Evolutionary conservation across 2,329 filamentous ascomycete species (phyloP), one percentile per base, ranked within the genome.

Genomic region (Tricladium varicosporioides): DNA sequence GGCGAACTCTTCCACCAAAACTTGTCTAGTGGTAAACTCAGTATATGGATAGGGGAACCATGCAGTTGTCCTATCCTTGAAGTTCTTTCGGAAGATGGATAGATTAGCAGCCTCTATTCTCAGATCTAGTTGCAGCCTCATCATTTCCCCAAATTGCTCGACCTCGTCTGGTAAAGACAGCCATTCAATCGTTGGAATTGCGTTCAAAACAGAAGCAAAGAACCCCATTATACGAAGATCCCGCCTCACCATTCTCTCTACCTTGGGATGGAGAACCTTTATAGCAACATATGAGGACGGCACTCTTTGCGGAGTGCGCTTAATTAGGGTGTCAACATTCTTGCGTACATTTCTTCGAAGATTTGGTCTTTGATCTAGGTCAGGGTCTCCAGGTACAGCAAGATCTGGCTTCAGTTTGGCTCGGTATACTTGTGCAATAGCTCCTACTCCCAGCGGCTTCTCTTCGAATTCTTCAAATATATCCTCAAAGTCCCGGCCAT

Each of bases 401-500:
- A 97, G 76, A 64, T 89, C 86, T 0, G 89, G 83, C 69, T 92
- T 95, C 47, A 99, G 75, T 72, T 92, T 97, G 0, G 94, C 94
- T 70, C 91, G 95, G 80, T 99, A 99, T 2, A 97, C 94, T 72
- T 99, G 94, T 0, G 94, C 94, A 66, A 99, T 97, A 31, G 94
- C 94, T 10, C 94, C 94, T 0, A 97, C 93, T 1, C 94, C 94
- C 0, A 99, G 77, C 0, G 94, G 94, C 63, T 80, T 85, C 73
- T 95, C 90, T 27, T 97, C 81, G 64, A 99, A 99, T 71, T 97
- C 94, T 31, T 96, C 91, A 66, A 99, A 99, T 58, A 99, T 97
- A 5, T 96, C 90, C 11, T 93, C 86, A 63, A 99, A 97, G 0
- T 74, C 67, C 54, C 89, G 81, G 1, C 89, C 91, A 57, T 86